A percentile compares a stretch with the other conserved stretches of the same genome.
Conservation (phyloP, 768 basidiomycete genomes). For the Psilocybe tampanensis region DNA sequence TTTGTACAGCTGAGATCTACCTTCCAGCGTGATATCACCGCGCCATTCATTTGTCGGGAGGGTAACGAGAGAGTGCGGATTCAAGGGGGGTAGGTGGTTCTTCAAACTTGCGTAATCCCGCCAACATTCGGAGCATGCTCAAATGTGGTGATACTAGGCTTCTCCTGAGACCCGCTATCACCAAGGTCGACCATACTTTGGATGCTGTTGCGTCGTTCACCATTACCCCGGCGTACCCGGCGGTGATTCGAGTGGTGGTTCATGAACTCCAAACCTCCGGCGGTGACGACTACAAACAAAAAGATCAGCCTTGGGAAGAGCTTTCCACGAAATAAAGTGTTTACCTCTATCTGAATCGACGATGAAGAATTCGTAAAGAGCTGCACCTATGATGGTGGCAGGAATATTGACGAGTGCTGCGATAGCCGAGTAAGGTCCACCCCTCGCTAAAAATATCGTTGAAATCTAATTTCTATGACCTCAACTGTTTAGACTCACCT, state of each 20-base stretch:
- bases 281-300: constrained; percentile 21
- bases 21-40: background rate
- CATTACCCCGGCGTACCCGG: constrained; percentile 15
- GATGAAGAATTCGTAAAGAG: constrained; percentile 59
- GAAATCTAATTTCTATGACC: background rate
- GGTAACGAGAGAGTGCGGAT: background rate
- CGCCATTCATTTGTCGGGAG: background rate
- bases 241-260: constrained; percentile 23
- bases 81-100: background rate
- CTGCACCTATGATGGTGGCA: constrained; percentile 55
- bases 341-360: constrained; percentile 60
- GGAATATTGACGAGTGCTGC: constrained; percentile 69
- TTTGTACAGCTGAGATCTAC: background rate
- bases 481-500: constrained; percentile 28
- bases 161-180: constrained; percentile 19
- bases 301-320: background rate
- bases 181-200: constrained; percentile 17
- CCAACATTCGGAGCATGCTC: constrained; percentile 12
- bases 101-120: background rate
- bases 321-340: constrained; percentile 15
- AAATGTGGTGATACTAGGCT: constrained; percentile 15
- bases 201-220: constrained; percentile 16
- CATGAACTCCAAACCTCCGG: constrained; percentile 23
- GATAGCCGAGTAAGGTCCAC: constrained; percentile 61
- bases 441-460: constrained; percentile 38